phyloP scores from a whole-genome alignment of 1,284 basidiomycete species.

The Apiotrichum veenhuisii region DNA sequence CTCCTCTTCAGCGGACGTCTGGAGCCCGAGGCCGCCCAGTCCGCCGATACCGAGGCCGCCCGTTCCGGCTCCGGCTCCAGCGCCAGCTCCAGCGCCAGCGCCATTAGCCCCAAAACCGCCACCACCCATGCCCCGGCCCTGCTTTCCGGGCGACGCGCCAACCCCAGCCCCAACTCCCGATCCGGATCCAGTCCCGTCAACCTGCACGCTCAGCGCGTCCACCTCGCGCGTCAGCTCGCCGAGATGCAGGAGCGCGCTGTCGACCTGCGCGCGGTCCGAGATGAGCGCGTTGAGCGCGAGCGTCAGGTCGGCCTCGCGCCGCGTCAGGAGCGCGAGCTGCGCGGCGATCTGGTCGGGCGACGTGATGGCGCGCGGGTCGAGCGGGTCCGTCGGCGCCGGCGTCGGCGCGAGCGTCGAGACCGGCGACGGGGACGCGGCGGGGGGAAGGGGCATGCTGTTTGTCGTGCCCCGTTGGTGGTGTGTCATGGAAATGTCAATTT shows the following conservation, averaged over 20 bases:
- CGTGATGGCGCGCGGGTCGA: conserved; percentile 38
- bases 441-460: background rate
- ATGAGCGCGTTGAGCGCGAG: conserved; percentile 70
- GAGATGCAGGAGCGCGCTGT: conserved; percentile 62
- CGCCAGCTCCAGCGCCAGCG: too few relatives aligned
- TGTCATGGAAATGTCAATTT: background rate
- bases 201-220: conserved; percentile 61
- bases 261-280: conserved; percentile 63
- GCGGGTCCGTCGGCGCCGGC: conserved; percentile 23
- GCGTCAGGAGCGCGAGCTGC: conserved; percentile 59
- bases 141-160: too few relatives aligned
- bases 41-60: background rate
- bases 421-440: background rate
- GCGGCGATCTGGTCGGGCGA: conserved; percentile 39
- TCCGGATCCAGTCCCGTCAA: conserved; percentile 51
- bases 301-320: conserved; percentile 72
- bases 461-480: background rate
- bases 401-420: conserved; percentile 1
- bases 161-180: too few relatives aligned
- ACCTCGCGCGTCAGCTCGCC: conserved; percentile 63
- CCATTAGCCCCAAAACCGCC: too few relatives aligned
- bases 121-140: too few relatives aligned
- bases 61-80: background rate
- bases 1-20: conserved; percentile 22
- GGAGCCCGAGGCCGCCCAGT: conserved; percentile 26